phyloP scores from a whole-genome alignment of 805 yeast species.

The Schwanniomyces occidentalis region DNA sequence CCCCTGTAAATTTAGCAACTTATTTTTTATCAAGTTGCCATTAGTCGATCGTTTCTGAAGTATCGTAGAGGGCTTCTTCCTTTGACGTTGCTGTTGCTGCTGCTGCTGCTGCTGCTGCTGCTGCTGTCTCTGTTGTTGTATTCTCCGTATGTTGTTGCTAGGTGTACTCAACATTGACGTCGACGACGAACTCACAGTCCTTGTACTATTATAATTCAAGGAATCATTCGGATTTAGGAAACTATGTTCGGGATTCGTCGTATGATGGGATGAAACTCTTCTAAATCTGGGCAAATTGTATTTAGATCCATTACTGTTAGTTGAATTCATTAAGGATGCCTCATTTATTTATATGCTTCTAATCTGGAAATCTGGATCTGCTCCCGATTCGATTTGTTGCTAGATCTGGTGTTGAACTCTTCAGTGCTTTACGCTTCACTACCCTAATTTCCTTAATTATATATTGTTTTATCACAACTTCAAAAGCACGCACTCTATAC shows the following conservation, averaged over 20 bases:
- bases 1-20: constrained; percentile 39
- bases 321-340: no score
- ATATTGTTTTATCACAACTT: no score
- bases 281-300: constrained; percentile 14
- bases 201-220: constrained; percentile 18
- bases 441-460: no score
- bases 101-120: constrained; percentile 8
- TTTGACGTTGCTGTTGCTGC: constrained; percentile 7
- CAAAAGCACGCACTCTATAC: no score
- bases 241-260: constrained; percentile 10
- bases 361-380: no score
- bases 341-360: no score
- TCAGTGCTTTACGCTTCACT: no score
- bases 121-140: constrained; percentile 25
- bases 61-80: constrained; percentile 3
- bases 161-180: constrained; percentile 42
- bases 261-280: constrained; percentile 13
- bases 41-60: constrained; percentile 18
- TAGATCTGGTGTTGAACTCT: no score
- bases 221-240: constrained; percentile 16
- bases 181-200: constrained; percentile 39
- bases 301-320: constrained; percentile 6
- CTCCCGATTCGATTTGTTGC: no score
- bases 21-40: constrained; percentile 32
- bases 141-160: constrained; percentile 38